Base-by-base conservation (phyloP, 2,329 filamentous ascomycete species). In the Eutypella sp. region DNA sequence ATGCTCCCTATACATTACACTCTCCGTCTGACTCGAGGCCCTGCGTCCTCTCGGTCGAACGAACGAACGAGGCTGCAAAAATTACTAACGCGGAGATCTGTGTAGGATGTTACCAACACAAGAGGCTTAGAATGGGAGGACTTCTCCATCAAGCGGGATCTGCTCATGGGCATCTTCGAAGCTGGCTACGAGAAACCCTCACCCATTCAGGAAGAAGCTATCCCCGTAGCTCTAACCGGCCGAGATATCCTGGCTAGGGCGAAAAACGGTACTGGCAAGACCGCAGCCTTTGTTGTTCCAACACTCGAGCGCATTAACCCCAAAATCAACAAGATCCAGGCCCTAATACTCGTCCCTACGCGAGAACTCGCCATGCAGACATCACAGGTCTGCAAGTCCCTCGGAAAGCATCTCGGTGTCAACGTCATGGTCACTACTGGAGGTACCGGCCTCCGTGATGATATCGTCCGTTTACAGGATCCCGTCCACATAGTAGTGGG, bases 371-470 rank as follows among this genome's bases (percentile, higher is more conserved):
- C 95, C 45, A 85, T 99, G 69, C 93, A 99, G 70, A 99, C 93
- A 49, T 99, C 95, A 41, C 93, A 99, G 71, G 93, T 99, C 56
- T 99, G 93, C 82, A 99, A 97, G 76, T 96, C 86, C 11, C 81
- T 99, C 40, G 95, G 95, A 53, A 97, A 99, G 71, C 91, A 99
- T 64, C 83, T 99, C 34, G 90, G 90, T 47, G 79, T 99, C 70
- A 97, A 99, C 63, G 92, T 99, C 62, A 99, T 99, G 95, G 95
- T 99, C 56, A 96, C 92, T 40, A 99, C 95, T 20, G 93, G 93
- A 68, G 93, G 93, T 60, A 97, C 93, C 36, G 88, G 89, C 22
- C 76, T 99, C 46, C 89, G 93, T 63, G 93, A 99, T 67, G 93
- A 99, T 66, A 99, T 99, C 64, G 84, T 99, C 58, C 89, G 93